Evolutionary conservation across 352 stramenopile genomes (phyloP).

Genomic region (Pythium utonaiense): DNA sequence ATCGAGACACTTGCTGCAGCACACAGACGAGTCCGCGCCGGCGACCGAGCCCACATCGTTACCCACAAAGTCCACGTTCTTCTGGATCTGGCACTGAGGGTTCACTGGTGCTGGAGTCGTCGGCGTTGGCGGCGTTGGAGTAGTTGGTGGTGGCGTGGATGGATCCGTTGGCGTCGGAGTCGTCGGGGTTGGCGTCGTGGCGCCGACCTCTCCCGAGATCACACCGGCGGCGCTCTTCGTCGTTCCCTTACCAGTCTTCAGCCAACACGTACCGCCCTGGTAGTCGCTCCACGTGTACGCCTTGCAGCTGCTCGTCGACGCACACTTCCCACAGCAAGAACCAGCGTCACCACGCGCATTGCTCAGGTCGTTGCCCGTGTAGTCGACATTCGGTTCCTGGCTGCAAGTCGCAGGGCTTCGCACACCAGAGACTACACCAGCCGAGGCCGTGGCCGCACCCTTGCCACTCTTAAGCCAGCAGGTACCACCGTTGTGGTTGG

Average conservation of each 20-base stretch:
- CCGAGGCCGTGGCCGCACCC: neutral
- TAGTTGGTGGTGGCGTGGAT: too few relatives aligned
- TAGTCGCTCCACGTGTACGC: constrained; percentile 4
- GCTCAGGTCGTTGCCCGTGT: constrained; percentile 6
- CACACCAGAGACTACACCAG: neutral
- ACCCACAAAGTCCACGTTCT: constrained; percentile 26
- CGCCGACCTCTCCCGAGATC: neutral
- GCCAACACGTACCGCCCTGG: neutral
- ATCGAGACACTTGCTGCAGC: constrained; percentile 19
- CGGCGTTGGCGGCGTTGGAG: neutral
- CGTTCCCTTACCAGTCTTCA: neutral
- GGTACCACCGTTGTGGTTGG: constrained; percentile 21
- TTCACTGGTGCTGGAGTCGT: neutral
- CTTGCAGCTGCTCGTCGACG: constrained; percentile 1
- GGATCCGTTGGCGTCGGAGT: too few relatives aligned
- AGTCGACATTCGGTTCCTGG: constrained; percentile 1
- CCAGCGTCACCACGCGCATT: neutral
- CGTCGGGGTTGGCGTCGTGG: too few relatives aligned
- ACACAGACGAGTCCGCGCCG: constrained; percentile 3
- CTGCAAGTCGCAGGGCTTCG: constrained; percentile 1
- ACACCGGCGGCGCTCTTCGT: neutral
- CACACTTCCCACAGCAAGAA: constrained; percentile 22
- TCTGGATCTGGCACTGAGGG: constrained; percentile 14
- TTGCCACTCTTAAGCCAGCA: constrained; percentile 32
- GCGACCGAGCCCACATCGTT: constrained; percentile 24